Conservation (phyloP, 1,139 yeast genomes). For the Arxiozyma slooffiae region DNA sequence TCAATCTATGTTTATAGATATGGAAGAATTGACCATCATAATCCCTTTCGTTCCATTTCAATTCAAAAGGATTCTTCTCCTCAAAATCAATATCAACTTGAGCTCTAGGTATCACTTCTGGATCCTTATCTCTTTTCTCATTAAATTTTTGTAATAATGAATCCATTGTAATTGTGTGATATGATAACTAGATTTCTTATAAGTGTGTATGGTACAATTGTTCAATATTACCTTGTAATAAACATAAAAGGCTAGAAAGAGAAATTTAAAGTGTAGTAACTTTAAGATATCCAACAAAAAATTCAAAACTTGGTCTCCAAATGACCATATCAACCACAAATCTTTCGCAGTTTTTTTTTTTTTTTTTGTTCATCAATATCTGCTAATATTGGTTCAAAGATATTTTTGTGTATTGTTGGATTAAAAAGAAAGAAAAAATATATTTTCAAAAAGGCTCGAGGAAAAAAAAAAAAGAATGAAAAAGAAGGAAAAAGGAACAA, state of each 20-base stretch:
- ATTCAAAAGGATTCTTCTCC: slow-evolving; percentile 19
- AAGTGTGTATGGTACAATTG: not conserved
- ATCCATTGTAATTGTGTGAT: slow-evolving; percentile 9
- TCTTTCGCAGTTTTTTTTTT: not conserved
- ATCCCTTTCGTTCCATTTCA: slow-evolving; percentile 35
- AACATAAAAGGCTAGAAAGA: not conserved
- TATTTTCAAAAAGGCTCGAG: not conserved
- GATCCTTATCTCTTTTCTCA: slow-evolving; percentile 9
- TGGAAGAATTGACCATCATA: slow-evolving; percentile 67
- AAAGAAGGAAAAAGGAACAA: not conserved
- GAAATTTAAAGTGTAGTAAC: no score
- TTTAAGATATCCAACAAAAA: no score
- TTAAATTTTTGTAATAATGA: slow-evolving; percentile 13
- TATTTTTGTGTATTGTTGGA: not conserved
- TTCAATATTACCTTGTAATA: no score
- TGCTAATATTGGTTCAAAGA: not conserved
- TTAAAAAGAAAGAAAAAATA: no score
- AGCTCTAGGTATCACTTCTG: slow-evolving; percentile 8
- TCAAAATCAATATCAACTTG: slow-evolving; percentile 12
- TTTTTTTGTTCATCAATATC: not conserved
- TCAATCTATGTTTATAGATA: slow-evolving; percentile 59
- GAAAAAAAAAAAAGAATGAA: no score
- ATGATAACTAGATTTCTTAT: no score
- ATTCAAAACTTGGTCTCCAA: no score
- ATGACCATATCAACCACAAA: not conserved